phyloP scores from a whole-genome alignment of 306 rosid species.

The Malus fusca region DNA sequence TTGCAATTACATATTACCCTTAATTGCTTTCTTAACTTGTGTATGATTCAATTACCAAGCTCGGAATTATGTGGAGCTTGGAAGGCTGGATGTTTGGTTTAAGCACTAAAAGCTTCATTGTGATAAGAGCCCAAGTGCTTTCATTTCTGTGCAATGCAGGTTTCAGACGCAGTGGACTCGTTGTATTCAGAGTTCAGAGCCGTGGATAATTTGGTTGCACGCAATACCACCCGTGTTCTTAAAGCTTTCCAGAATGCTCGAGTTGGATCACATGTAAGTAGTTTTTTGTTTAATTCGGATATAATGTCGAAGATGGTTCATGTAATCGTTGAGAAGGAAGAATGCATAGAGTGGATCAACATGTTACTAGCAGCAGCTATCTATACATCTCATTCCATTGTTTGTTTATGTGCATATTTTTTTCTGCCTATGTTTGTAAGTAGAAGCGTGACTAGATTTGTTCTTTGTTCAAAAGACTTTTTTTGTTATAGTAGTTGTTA shows the following conservation, averaged over 20 bases:
- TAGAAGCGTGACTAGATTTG: background rate
- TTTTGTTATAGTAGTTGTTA: background rate
- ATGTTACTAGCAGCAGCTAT: background rate
- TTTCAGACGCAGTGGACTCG: slow-evolving; percentile 66
- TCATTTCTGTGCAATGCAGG: slow-evolving; percentile 47
- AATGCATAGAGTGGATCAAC: background rate
- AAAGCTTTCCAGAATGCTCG: slow-evolving; percentile 76
- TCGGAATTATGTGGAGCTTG: background rate
- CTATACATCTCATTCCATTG: background rate
- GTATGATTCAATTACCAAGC: background rate
- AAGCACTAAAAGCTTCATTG: background rate
- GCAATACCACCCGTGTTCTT: slow-evolving; percentile 65
- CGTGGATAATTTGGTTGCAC: slow-evolving; percentile 79
- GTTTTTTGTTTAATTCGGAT: background rate
- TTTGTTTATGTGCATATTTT: background rate
- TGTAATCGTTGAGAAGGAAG: background rate
- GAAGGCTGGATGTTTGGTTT: background rate
- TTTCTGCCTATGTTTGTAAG: background rate
- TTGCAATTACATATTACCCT: no score
- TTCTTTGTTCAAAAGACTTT: background rate
- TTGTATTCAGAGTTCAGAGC: slow-evolving; percentile 71
- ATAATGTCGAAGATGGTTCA: background rate
- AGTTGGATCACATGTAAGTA: slow-evolving; percentile 82
- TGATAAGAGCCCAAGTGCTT: background rate
- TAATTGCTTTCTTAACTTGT: no score